A percentile compares a stretch with the other conserved stretches of the same genome.
phyloP scores from a whole-genome alignment of 176 grass and related monocot species.

The Microstegium vimineum region DNA sequence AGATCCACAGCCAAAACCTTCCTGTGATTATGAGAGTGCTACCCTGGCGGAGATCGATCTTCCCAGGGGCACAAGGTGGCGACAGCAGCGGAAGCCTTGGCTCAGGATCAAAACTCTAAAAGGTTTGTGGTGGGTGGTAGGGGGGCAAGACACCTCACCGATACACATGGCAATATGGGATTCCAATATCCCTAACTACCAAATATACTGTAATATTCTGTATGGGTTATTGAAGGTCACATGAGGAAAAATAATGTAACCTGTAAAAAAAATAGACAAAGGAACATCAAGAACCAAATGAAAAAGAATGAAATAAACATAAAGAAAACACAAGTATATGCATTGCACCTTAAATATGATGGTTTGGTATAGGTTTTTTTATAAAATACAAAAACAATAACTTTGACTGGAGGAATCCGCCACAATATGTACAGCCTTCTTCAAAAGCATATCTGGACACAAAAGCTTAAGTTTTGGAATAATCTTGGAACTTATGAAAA shows the following conservation, averaged over 20 bases:
- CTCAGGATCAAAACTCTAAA: too few species aligned
- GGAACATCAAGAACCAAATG: neutral
- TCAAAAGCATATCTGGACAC: neutral
- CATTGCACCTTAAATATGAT: neutral
- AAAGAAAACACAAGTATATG: neutral
- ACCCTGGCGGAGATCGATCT: too few species aligned
- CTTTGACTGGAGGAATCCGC: neutral
- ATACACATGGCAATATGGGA: neutral
- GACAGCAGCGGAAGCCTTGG: too few species aligned
- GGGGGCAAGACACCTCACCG: too few species aligned
- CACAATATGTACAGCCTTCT: neutral
- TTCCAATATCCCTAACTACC: neutral
- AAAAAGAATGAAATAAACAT: neutral
- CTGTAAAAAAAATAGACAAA: neutral
- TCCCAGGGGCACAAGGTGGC: too few species aligned
- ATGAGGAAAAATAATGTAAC: neutral
- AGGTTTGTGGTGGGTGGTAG: too few species aligned
- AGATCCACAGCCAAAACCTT: too few species aligned
- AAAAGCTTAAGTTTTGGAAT: neutral
- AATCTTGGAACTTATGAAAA: neutral
- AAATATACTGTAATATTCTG: neutral
- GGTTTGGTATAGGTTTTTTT: neutral
- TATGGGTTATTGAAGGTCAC: neutral
- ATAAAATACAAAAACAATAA: neutral
- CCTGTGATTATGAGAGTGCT: too few species aligned